phyloP scores from a whole-genome alignment of 257 asterid genomes.

The Nicotiana tomentosiformis region DNA sequence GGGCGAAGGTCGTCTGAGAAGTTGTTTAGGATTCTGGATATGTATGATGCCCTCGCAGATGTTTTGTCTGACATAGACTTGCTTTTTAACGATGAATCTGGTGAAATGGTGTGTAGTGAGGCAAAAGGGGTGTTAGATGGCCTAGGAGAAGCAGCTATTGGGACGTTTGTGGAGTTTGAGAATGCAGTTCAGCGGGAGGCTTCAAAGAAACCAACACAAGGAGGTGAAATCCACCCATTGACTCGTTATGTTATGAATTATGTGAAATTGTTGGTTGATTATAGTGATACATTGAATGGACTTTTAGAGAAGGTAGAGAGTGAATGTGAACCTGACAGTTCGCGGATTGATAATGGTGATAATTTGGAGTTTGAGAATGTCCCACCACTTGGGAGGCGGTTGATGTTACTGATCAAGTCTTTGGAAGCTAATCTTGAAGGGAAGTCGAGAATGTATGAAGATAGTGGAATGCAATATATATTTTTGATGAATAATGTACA shows the following conservation, averaged over 20 bases:
- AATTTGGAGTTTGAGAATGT: slow-evolving; percentile 41
- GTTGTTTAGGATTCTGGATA: slow-evolving; percentile 77
- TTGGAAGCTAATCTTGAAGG: slow-evolving; percentile 82
- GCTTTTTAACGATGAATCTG: slow-evolving; percentile 65
- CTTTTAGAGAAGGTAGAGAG: slow-evolving; percentile 48
- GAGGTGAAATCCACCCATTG: slow-evolving; percentile 89
- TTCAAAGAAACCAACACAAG: slow-evolving; percentile 66
- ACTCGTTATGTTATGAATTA: slow-evolving; percentile 95
- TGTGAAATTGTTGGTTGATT: slow-evolving; percentile 79
- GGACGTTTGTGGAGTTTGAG: slow-evolving; percentile 87
- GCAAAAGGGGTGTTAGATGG: slow-evolving; percentile 74
- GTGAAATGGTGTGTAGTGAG: slow-evolving; percentile 77
- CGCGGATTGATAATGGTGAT: slow-evolving; percentile 24
- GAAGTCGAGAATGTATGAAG: slow-evolving; percentile 83
- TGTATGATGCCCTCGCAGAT: slow-evolving; percentile 77
- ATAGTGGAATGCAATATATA: slow-evolving; percentile 68
- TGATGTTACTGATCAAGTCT: slow-evolving; percentile 60
- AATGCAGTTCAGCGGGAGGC: slow-evolving; percentile 86
- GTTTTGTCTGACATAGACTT: slow-evolving; percentile 54
- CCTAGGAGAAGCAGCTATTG: slow-evolving; percentile 83
- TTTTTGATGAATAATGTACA: slow-evolving; percentile 90
- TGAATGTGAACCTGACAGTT: slow-evolving; percentile 17
- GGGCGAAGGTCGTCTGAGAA: slow-evolving; percentile 84
- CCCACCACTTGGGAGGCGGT: slow-evolving; percentile 48
- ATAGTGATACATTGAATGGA: slow-evolving; percentile 59